Conservation (phyloP, 2,329 filamentous ascomycete genomes). For the Taxawa tesnikishii region DNA sequence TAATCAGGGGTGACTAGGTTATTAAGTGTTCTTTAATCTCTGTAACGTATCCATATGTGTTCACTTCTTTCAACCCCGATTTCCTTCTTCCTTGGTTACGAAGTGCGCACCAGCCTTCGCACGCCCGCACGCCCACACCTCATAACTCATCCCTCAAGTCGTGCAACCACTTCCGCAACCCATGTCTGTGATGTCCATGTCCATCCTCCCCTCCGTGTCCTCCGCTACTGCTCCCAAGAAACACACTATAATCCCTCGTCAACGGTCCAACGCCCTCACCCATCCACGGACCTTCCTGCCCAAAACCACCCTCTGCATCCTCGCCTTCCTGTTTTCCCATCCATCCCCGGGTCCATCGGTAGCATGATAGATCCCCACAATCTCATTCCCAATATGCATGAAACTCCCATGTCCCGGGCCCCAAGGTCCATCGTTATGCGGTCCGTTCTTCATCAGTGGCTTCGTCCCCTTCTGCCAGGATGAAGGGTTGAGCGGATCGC, state of each 20-base stretch:
- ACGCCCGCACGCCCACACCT: no score
- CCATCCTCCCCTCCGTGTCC: background rate
- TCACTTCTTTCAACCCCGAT: no score
- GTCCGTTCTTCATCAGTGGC: slow-evolving; percentile 27
- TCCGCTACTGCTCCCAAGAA: slow-evolving; percentile 11
- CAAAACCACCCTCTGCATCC: slow-evolving; percentile 30
- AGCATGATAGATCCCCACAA: slow-evolving; percentile 32
- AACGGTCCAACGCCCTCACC: slow-evolving; percentile 24
- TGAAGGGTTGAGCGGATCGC: slow-evolving; percentile 23
- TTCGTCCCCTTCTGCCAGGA: slow-evolving; percentile 26
- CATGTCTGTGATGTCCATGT: no score
- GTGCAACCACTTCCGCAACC: background rate
- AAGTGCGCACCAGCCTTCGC: no score
- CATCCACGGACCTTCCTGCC: slow-evolving; percentile 27
- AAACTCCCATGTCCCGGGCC: slow-evolving; percentile 36
- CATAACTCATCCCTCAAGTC: no score
- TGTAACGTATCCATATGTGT: no score
- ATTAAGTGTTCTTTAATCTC: no score
- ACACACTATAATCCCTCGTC: slow-evolving; percentile 19
- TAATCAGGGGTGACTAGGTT: no score
- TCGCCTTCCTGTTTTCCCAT: slow-evolving; percentile 31
- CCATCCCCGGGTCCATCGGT: slow-evolving; percentile 31
- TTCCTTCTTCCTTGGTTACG: no score
- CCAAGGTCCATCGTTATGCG: slow-evolving; percentile 24
- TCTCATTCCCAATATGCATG: slow-evolving; percentile 26